Base-by-base conservation (phyloP, 805 yeast genomes). In the Candida yuanshanica region DNA sequence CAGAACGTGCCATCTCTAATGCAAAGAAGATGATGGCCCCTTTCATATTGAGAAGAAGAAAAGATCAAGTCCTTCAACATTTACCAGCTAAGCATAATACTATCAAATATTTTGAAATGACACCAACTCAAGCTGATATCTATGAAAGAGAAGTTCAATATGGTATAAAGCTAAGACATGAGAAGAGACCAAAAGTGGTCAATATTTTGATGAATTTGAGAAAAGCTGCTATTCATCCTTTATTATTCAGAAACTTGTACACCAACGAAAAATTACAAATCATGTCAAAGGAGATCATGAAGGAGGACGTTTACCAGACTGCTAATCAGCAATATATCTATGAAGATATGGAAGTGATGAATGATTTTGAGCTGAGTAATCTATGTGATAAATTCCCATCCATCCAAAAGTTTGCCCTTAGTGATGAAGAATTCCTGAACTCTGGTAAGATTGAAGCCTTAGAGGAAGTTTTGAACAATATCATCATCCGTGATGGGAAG, bases 21-120 rank as follows among this genome's bases (percentile, higher is more conserved):
- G 99, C 99, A 4, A 88, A 87, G 60, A 83, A 93, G 5, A 91
- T 93, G 97, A 91, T 93, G 98, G 84, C 95, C 3, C 99, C 99
- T 4, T 93, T 93, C 66, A 91, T 93, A 8, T 68, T 93, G 54
- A 75, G 99, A 63, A 79, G 99, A 60, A 83, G 82, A 58, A 93
- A 93, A 65, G 85, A 77, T 42, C 97, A 91, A 63, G 99, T 93
- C 7, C 72, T 93, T 62, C 78, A 85, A 57, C 91, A 93, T 58
- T 68, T 93, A 44, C 99, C 99, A 1, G 70, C 74, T 23, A 93
- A 93, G 58, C 64, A 68, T 41, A 87, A 82, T 44, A 65, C 64
- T 35, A 73, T 84, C 27, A 77, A 75, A 38, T 70, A 70, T 48
- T 89, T 97, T 61, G 80, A 75, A 1, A 65, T 89, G 70, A 65